Evolutionary conservation across 2,329 filamentous ascomycete genomes (phyloP).

Genomic region (Achaetomium macrosporum): DNA sequence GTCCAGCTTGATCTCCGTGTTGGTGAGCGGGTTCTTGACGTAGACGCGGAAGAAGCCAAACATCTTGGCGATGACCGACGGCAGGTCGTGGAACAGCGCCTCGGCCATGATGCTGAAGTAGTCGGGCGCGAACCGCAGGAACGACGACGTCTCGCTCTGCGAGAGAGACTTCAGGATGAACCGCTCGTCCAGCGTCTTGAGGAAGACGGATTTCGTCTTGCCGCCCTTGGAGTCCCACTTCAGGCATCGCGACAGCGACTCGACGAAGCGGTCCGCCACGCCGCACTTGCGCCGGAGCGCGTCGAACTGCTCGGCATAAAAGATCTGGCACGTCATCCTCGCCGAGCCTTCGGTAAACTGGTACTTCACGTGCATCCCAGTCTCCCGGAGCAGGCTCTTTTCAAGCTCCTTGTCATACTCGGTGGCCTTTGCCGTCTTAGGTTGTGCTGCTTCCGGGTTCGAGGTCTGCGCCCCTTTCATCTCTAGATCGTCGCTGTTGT

Average conservation of each 20-base stretch:
- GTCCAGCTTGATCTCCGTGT: constrained; percentile 90
- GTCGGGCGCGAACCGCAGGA: constrained; percentile 89
- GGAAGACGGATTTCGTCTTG: constrained; percentile 94
- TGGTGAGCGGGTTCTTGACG: constrained; percentile 89
- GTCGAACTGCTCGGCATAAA: constrained; percentile 97
- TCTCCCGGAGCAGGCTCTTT: constrained; percentile 70
- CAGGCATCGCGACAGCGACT: constrained; percentile 87
- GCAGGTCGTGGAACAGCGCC: constrained; percentile 88
- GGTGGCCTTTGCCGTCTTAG: constrained; percentile 30
- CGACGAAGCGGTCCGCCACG: constrained; percentile 86
- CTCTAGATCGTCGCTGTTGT: constrained; percentile 26
- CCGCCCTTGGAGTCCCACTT: constrained; percentile 98
- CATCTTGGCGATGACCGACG: constrained; percentile 98
- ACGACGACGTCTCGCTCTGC: constrained; percentile 85
- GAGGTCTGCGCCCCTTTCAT: constrained; percentile 29
- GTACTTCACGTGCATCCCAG: constrained; percentile 91
- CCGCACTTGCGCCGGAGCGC: constrained; percentile 89
- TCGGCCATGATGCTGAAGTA: constrained; percentile 98
- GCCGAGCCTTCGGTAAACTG: constrained; percentile 92
- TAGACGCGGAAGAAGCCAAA: constrained; percentile 95
- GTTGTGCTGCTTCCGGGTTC: constrained; percentile 30
- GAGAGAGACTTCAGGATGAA: constrained; percentile 90
- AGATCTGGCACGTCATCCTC: constrained; percentile 95
- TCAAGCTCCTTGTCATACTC: constrained; percentile 59
- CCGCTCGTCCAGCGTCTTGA: constrained; percentile 93